Percentiles rank a stretch among this genome's conserved stretches.
Conservation (phyloP, 306 rosid species). For the Bauhinia variegata region DNA sequence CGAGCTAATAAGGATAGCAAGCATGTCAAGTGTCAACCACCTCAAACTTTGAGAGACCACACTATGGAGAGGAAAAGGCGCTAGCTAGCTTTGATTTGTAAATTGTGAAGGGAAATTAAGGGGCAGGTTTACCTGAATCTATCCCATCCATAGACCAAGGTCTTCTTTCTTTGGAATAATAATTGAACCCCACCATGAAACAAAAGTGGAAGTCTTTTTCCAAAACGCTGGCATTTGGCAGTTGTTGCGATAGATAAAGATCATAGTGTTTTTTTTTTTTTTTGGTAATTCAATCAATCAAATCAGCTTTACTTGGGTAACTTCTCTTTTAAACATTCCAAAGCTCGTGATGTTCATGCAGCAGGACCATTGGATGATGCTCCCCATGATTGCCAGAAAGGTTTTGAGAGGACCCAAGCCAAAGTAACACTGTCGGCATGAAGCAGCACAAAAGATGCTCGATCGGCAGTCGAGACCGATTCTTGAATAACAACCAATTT, state of each 20-base stretch:
- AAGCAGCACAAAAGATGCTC: slow-evolving; percentile 53
- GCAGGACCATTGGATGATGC: slow-evolving; percentile 42
- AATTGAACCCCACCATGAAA: slow-evolving; percentile 52
- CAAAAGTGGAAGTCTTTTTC: slow-evolving; percentile 59
- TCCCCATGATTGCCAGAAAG: slow-evolving; percentile 49
- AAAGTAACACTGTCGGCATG: slow-evolving; percentile 50
- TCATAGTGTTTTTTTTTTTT: slow-evolving; percentile 8
- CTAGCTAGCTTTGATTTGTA: slow-evolving; percentile 50
- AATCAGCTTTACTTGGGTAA: slow-evolving; percentile 49
- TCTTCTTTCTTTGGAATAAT: slow-evolving; percentile 29
- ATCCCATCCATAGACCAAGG: slow-evolving; percentile 22
- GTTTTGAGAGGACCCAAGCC: slow-evolving; percentile 39
- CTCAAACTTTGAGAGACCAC: not conserved
- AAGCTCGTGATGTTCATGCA: slow-evolving; percentile 41
- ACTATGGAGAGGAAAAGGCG: not conserved
- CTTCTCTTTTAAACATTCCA: slow-evolving; percentile 61
- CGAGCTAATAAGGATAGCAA: not conserved
- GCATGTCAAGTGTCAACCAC: slow-evolving; percentile 32
- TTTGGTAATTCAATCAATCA: slow-evolving; percentile 25
- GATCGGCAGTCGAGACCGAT: slow-evolving; percentile 3
- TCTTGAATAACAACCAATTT: slow-evolving; percentile 40
- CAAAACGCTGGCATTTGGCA: slow-evolving; percentile 24
- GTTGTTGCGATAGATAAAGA: slow-evolving; percentile 33
- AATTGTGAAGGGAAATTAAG: slow-evolving; percentile 29
- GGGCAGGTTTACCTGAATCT: slow-evolving; percentile 54